A percentile compares a stretch with the other conserved stretches of the same genome.
These are phyloP conservation scores for Nicotiana attenuata DNA, from an alignment of 257 asterid species.

Conservation along the genomic window DNA sequence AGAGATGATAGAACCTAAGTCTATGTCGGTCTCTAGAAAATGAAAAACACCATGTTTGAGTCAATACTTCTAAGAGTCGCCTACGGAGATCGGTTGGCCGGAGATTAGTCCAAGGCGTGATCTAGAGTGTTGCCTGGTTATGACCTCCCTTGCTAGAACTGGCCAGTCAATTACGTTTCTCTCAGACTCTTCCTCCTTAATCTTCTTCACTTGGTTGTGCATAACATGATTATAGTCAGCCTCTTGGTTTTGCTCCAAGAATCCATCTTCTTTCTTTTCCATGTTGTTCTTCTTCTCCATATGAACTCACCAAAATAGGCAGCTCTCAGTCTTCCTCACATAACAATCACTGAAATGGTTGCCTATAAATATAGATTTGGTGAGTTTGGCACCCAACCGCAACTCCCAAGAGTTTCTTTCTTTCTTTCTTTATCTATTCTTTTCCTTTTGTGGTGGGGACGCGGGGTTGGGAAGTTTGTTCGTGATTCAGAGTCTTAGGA, in stretches of 20 bases:
- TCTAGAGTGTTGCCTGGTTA: slow-evolving; percentile 25
- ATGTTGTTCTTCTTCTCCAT: slow-evolving; percentile 6
- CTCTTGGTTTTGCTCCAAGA: background rate
- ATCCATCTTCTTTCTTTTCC: background rate
- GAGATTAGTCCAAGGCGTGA: slow-evolving; percentile 26
- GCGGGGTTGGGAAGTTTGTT: background rate
- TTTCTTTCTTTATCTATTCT: background rate
- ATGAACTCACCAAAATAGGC: background rate
- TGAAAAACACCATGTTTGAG: background rate
- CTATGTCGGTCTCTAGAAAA: background rate
- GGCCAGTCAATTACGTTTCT: slow-evolving; percentile 17
- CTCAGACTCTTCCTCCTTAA: slow-evolving; percentile 27
- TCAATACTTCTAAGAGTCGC: slow-evolving; percentile 7
- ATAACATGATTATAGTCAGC: slow-evolving; percentile 3
- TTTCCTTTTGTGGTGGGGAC: background rate
- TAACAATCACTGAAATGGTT: background rate
- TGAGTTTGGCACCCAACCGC: slow-evolving; percentile 11
- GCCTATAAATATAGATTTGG: background rate
- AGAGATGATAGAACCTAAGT: slow-evolving; percentile 1
- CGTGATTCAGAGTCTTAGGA: background rate
- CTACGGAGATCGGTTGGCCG: slow-evolving; percentile 12
- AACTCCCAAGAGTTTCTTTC: background rate
- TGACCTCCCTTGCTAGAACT: slow-evolving; percentile 6
- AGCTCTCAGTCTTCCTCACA: background rate
- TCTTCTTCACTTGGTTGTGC: slow-evolving; percentile 34